Percentiles rank a stretch among this genome's conserved stretches.
Evolutionary conservation across 1,284 basidiomycete species (phyloP).

Genomic region (Boletus hoseneyae): DNA sequence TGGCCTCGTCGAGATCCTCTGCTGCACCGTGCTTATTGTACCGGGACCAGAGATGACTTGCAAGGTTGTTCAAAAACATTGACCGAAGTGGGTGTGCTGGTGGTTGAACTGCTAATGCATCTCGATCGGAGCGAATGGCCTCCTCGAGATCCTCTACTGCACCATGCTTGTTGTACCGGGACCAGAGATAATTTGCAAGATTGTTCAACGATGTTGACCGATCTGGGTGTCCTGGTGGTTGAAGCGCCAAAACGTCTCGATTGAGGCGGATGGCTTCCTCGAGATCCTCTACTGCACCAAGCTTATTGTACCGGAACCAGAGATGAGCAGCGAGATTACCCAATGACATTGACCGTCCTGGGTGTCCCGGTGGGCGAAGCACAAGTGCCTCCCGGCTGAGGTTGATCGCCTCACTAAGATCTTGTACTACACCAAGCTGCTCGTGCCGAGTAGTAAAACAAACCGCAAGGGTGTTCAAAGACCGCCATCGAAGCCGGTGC

Average conservation of each 20-base stretch:
- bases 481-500: background rate
- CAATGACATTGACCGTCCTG: too few species aligned
- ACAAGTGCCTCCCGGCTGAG: too few species aligned
- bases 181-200: background rate
- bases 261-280: too few species aligned
- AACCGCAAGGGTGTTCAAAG: background rate
- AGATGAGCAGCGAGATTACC: too few species aligned
- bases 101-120: background rate
- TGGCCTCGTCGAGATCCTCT: background rate
- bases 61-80: background rate
- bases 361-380: too few species aligned
- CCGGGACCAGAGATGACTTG: too few species aligned
- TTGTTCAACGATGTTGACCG: background rate
- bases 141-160: background rate
- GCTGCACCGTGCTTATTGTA: background rate
- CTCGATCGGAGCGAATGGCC: background rate
- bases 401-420: too few species aligned
- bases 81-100: background rate
- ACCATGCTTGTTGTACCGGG: background rate
- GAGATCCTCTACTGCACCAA: too few species aligned
- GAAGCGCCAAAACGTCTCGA: too few species aligned
- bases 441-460: background rate
- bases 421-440: too few species aligned
- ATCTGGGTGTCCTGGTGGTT: background rate
- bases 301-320: too few species aligned